These are phyloP conservation scores for Lachancea meyersii DNA, from an alignment of 805 yeast genomes.

Conservation along the genomic window DNA sequence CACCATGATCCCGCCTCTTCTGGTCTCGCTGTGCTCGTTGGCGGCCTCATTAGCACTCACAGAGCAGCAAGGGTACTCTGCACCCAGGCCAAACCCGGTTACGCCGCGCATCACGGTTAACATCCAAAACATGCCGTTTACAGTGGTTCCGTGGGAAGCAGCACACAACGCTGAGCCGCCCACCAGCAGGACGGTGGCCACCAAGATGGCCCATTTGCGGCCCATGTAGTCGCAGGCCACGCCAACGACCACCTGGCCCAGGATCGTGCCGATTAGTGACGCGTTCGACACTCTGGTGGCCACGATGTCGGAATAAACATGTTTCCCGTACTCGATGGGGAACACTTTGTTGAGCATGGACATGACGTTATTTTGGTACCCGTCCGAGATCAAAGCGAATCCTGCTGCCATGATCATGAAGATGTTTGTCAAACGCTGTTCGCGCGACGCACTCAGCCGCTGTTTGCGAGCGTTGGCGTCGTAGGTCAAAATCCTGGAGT, in stretches of 20 bases:
- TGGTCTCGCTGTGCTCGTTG: slow-evolving; percentile 51
- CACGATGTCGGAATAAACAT: slow-evolving; percentile 38
- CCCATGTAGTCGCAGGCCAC: slow-evolving; percentile 59
- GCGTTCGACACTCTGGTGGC: slow-evolving; percentile 66
- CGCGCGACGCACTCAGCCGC: slow-evolving; percentile 4
- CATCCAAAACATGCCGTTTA: slow-evolving; percentile 69
- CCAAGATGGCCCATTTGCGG: slow-evolving; percentile 62
- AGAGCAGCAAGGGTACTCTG: slow-evolving; percentile 67
- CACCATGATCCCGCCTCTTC: slow-evolving; percentile 60
- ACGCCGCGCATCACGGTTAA: slow-evolving; percentile 66
- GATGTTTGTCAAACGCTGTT: slow-evolving; percentile 11
- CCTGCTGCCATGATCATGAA: slow-evolving; percentile 41
- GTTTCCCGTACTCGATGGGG: slow-evolving; percentile 35
- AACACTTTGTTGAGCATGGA: slow-evolving; percentile 60
- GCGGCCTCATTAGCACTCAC: slow-evolving; percentile 69
- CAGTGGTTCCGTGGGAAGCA: slow-evolving; percentile 59
- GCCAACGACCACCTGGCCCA: slow-evolving; percentile 66
- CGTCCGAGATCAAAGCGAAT: slow-evolving; percentile 70
- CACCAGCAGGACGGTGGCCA: slow-evolving; percentile 56
- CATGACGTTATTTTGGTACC: slow-evolving; percentile 71
- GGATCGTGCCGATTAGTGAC: slow-evolving; percentile 59
- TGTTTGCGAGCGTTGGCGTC: slow-evolving; percentile 6
- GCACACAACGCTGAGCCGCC: slow-evolving; percentile 62
- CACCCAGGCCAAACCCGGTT: slow-evolving; percentile 75
- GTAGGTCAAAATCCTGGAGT: background rate